Percentiles rank a stretch among this genome's conserved stretches.
Evolutionary conservation across 768 basidiomycete genomes (phyloP).

Genomic region (Neoboletus subvelutipes): DNA sequence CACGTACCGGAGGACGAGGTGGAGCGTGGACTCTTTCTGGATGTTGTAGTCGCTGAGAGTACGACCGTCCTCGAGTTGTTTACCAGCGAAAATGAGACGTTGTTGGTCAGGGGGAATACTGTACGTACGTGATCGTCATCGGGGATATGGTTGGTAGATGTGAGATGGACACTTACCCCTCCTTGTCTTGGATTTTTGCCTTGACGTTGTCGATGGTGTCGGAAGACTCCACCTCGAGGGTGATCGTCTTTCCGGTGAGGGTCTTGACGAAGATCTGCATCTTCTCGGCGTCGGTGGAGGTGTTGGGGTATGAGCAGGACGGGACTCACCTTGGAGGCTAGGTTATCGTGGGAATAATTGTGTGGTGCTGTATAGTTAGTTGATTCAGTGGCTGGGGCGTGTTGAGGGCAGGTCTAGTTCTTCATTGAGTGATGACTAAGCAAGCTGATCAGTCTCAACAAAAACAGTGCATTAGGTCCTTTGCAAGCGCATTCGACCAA

Average conservation of each 20-base stretch:
- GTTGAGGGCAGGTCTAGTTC: slow-evolving; percentile 25
- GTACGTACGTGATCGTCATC: slow-evolving; percentile 31
- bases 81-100: slow-evolving; percentile 68
- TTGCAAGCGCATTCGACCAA: background rate
- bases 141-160: too few relatives aligned
- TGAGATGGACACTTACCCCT: slow-evolving; percentile 45
- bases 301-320: background rate
- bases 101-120: slow-evolving; percentile 30
- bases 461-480: background rate
- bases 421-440: background rate
- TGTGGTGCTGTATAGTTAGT: slow-evolving; percentile 35
- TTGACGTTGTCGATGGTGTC: slow-evolving; percentile 32
- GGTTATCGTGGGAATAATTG: slow-evolving; percentile 19
- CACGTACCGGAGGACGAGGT: slow-evolving; percentile 89
- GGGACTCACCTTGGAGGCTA: background rate
- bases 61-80: slow-evolving; percentile 98
- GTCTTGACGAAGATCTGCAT: slow-evolving; percentile 86
- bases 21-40: slow-evolving; percentile 97
- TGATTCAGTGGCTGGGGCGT: slow-evolving; percentile 21
- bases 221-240: slow-evolving; percentile 31
- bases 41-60: slow-evolving; percentile 97
- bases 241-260: slow-evolving; percentile 56
- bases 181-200: slow-evolving; percentile 58
- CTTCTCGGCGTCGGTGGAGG: slow-evolving; percentile 18
- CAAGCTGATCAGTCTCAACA: background rate